Conservation (phyloP, 257 asterid genomes). For the Fraxinus americana region DNA sequence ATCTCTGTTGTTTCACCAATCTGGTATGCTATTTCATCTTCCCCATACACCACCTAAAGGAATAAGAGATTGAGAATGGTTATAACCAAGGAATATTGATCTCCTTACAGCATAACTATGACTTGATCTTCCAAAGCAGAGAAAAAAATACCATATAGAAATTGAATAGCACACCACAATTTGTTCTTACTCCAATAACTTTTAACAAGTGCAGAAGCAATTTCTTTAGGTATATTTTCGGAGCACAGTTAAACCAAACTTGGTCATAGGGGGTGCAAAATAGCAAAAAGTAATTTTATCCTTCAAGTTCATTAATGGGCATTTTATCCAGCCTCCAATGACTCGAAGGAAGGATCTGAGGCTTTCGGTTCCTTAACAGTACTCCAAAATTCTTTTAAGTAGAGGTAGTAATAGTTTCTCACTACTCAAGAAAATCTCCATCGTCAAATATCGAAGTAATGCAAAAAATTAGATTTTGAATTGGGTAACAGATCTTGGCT, state of each 20-base stretch:
- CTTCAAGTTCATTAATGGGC: neutral
- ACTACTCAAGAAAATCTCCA: neutral
- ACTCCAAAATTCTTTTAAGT: neutral
- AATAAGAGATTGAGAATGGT: conserved; percentile 22
- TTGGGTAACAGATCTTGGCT: neutral
- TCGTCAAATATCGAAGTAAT: neutral
- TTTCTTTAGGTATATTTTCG: neutral
- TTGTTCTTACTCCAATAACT: neutral
- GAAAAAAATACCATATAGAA: conserved; percentile 6
- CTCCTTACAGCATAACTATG: neutral
- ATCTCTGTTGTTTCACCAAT: conserved; percentile 95
- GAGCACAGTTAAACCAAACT: neutral
- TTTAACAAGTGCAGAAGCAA: neutral
- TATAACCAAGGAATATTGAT: neutral
- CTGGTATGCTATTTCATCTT: conserved; percentile 88
- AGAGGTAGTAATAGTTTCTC: neutral
- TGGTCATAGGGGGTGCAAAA: neutral
- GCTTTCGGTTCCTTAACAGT: neutral
- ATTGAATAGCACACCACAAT: neutral
- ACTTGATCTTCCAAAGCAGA: neutral
- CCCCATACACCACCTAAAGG: conserved; percentile 79
- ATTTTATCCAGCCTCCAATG: neutral
- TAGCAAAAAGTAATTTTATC: neutral
- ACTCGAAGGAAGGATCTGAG: neutral
- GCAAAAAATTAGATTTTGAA: neutral